Percentiles rank a stretch among this genome's conserved stretches.
These are phyloP conservation scores for Monocercomonoides exilis DNA, from an alignment of 78 protist genomes.

Conservation along the genomic window DNA sequence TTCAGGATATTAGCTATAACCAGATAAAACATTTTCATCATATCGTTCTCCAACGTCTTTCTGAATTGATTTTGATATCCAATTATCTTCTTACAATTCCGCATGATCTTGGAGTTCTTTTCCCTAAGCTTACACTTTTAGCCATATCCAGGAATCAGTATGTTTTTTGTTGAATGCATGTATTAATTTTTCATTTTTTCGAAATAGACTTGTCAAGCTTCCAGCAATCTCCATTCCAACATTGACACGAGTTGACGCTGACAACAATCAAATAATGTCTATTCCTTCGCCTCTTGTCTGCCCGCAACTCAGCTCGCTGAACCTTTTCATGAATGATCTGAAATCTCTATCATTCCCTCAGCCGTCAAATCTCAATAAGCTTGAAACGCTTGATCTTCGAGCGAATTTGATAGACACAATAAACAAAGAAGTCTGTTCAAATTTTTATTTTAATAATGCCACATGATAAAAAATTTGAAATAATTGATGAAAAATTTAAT, in stretches of 20 bases:
- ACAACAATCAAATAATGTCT: neutral
- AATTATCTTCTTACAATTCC: neutral
- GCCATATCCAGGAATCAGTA: neutral
- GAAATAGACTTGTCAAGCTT: neutral
- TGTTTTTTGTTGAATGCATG: neutral
- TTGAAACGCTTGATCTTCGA: neutral
- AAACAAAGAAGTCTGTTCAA: no score
- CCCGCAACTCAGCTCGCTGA: neutral
- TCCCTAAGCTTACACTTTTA: neutral
- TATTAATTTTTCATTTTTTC: neutral
- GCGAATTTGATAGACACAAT: neutral
- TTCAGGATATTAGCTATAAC: neutral
- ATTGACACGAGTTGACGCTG: neutral
- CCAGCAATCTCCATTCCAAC: neutral
- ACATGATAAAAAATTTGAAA: no score
- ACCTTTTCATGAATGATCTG: neutral
- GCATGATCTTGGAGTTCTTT: neutral
- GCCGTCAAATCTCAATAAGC: neutral
- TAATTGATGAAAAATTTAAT: neutral
- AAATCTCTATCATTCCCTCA: neutral
- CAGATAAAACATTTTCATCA: neutral
- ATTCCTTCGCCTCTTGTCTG: neutral
- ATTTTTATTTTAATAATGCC: no score
- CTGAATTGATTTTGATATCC: neutral
- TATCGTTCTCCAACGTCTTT: neutral